Percentiles rank a stretch among this genome's conserved stretches.
phyloP scores from a whole-genome alignment of 306 rosid genomes.

The Ammopiptanthus mongolicus region DNA sequence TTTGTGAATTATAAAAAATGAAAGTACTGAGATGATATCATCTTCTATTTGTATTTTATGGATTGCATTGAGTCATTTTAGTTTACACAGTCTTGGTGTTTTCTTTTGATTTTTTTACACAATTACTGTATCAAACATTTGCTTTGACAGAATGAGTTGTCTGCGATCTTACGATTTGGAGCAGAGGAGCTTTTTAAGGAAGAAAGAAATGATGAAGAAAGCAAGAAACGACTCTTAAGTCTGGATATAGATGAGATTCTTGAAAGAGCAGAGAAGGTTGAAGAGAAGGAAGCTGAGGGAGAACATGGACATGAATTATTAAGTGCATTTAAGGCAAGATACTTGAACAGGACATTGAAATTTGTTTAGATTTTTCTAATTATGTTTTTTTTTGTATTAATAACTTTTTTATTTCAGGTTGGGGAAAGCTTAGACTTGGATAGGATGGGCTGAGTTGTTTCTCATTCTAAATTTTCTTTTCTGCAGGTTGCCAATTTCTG shows the following conservation, averaged over 20 bases:
- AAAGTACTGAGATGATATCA: neutral
- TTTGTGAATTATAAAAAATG: neutral
- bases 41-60: neutral
- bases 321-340: constrained; percentile 93
- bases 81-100: neutral
- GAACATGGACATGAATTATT: constrained; percentile 79
- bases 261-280: constrained; percentile 99
- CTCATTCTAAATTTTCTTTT: neutral
- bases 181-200: constrained; percentile 99
- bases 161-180: constrained; percentile 94
- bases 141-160: constrained; percentile 83
- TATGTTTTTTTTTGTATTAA: neutral
- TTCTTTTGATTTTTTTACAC: neutral
- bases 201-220: constrained; percentile 93
- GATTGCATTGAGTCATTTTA: constrained; percentile 6
- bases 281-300: constrained; percentile 70
- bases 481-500: constrained; percentile 87
- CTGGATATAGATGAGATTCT: constrained; percentile 99
- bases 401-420: neutral
- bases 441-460: neutral
- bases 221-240: constrained; percentile 81
- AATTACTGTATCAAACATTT: neutral
- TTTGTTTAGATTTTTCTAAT: neutral
- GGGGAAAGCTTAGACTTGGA: neutral
- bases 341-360: neutral